phyloP scores from a whole-genome alignment of 2,329 filamentous ascomycete genomes.

The Phyllosticta paracitricarpa region DNA sequence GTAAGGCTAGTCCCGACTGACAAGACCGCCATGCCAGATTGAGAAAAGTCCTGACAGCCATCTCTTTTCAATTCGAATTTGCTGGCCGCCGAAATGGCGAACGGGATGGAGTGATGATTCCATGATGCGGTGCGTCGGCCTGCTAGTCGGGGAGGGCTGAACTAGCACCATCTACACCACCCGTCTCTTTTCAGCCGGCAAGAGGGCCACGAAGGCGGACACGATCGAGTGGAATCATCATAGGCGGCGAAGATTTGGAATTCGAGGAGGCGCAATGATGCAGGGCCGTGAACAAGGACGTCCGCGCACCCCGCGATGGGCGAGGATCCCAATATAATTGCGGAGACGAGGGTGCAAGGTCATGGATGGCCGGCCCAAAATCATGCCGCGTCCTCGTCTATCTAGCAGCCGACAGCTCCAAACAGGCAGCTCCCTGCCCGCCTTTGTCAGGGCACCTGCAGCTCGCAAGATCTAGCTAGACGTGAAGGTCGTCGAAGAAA shows the following conservation, averaged over 20 bases:
- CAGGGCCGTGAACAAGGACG: neutral
- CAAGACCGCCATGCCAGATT: neutral
- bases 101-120: neutral
- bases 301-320: neutral
- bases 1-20: neutral
- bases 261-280: neutral
- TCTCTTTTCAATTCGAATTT: neutral
- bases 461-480: neutral
- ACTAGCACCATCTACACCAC: neutral
- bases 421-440: neutral
- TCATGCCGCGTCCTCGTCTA: neutral
- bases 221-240: neutral
- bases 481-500: too few relatives aligned
- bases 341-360: neutral
- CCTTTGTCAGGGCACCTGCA: neutral
- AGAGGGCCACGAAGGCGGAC: neutral
- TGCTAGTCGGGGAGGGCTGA: neutral
- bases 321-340: neutral
- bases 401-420: neutral
- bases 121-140: neutral
- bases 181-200: neutral
- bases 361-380: neutral
- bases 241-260: neutral
- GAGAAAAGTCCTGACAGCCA: neutral
- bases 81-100: neutral